Evolutionary conservation across 2,329 filamentous ascomycete genomes (phyloP), one percentile per base, ranked within the genome.

Genomic region (Sporothrix euskadiensis): DNA sequence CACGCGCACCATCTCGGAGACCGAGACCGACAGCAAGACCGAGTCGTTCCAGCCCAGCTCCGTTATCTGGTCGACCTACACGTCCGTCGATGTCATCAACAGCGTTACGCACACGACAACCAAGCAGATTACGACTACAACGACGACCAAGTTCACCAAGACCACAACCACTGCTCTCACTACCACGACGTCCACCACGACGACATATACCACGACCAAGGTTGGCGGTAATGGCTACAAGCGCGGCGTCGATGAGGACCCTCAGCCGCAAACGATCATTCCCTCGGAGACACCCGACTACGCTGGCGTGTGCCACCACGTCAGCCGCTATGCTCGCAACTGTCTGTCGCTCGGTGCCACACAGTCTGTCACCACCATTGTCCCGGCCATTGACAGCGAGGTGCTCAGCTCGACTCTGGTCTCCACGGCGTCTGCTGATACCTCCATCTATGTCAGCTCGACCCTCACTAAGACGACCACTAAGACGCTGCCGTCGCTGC

Each of bases 1-100:
- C 59, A 71, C 72, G 14, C 22, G 3, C 5, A 71, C 59, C 19
- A 61, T 73, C 49, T 71, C 72, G 32, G 56, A 54, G 66, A 73
- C 68, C 14, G 66, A 65, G 12, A 71, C 49, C 10, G 39, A 41
- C n/a, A 49, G 59, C 68, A 41, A 35, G 12, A 63, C 57, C 1
- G 56, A 35, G 6, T 57, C 35, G 19, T 73, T 35, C 68, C 72
- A 73, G 72, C 72, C 72, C 10, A 66, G 57, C 68, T 12, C 22
- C 39, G 72, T 68, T 49, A 49, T 71, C 59, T 35, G 49, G 68
- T 71, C 68, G 59, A 73, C 72, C 22, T 71, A 71, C 59, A 71
- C 59, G 16, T 73, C 68, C 1, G 68, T 71, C 52, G 49, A 68
- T 39, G 26, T 71, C 32, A 22, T 73, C 68, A 65, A 47, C 35